These are phyloP conservation scores for Aspergillus olivimuriae DNA, from an alignment of 495 filamentous ascomycete genomes.

Conservation along the genomic window DNA sequence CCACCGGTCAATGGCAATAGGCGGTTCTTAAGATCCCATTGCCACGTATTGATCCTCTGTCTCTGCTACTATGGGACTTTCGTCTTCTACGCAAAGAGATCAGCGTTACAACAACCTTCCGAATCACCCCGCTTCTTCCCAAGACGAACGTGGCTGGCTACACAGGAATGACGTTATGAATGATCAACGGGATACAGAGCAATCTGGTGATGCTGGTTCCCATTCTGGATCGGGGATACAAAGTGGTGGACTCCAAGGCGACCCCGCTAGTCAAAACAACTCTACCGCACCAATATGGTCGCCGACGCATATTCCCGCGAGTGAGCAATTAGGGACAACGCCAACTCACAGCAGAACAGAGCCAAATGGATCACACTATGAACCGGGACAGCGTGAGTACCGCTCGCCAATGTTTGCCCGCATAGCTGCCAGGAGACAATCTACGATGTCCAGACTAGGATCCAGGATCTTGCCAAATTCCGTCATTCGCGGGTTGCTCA, in stretches of 20 bases:
- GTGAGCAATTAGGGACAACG: slow-evolving; percentile 10
- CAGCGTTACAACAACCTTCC: slow-evolving; percentile 22
- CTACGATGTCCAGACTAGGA: slow-evolving; percentile 45
- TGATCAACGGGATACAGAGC: slow-evolving; percentile 25
- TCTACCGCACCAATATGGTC: slow-evolving; percentile 18
- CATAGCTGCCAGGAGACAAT: slow-evolving; percentile 42
- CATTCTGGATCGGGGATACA: slow-evolving; percentile 16
- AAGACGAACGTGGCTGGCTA: slow-evolving; percentile 16
- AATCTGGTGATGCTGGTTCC: slow-evolving; percentile 18
- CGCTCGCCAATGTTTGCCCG: slow-evolving; percentile 33
- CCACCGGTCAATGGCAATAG: slow-evolving; percentile 27
- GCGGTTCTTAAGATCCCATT: slow-evolving; percentile 18
- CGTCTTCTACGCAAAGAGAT: slow-evolving; percentile 39
- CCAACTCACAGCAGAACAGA: slow-evolving; percentile 34
- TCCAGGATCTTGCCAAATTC: slow-evolving; percentile 46
- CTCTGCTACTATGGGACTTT: slow-evolving; percentile 44
- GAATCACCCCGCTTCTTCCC: slow-evolving; percentile 16
- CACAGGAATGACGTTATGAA: slow-evolving; percentile 40
- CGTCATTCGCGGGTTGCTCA: slow-evolving; percentile 37
- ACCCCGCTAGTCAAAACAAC: slow-evolving; percentile 7
- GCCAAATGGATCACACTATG: slow-evolving; percentile 22
- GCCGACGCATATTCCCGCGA: slow-evolving; percentile 11
- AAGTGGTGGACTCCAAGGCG: slow-evolving; percentile 12
- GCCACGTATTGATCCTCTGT: slow-evolving; percentile 10
- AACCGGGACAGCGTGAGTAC: slow-evolving; percentile 22